Base-by-base conservation (phyloP, 768 basidiomycete genomes). In the Pisolithus sp. region DNA sequence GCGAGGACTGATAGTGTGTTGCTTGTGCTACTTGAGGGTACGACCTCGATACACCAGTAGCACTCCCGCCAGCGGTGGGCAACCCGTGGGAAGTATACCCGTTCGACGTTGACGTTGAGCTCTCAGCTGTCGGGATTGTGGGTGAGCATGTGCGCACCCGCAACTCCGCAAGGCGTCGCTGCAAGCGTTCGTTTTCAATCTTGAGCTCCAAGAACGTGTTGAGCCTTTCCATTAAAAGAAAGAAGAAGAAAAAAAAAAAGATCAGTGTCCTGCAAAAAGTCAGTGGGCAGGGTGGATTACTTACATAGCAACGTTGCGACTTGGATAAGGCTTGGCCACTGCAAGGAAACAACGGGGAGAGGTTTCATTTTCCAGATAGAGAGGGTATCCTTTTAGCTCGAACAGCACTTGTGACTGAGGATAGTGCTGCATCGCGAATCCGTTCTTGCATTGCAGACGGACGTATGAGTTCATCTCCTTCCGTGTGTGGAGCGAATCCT, bases 181-280 rank as follows among this genome's bases (percentile, higher is more conserved):
- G 77, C 39, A 96, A 68, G 13, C 83, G 78, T 65, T 90, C 86
- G 65, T 96, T 93, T 70, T 94, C 91, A 51, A 85, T 73, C 67
- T 92, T 93, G 46, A 95, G 78, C 61, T 95, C 93, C 34, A 96
- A 60, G 57, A 83, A 80, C 1, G 82, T 81, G 56, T 85, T 80
- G 28, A 88, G 68, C 78, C 88, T 89, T 45, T 34, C 48, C 13
- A 13, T 21, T n/a, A 37, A 31, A 8, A 50, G 21, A 26, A 26
- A 7, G 7, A 26, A 7, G 7, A 26, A 26, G 7, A 26, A 26
- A 30, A 30, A 30, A 30, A 30, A 30, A 3, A 18, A 49, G 39
- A 17, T 58, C 30, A 59, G 53, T n/a, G 28, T 20, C 10, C 20
- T 26, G 26, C 7, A 45, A 28, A 30, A 5, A 41, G 17, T 15